Evolutionary conservation across 2,329 filamentous ascomycete genomes (phyloP).

Genomic region (Pochonia chlamydosporia): DNA sequence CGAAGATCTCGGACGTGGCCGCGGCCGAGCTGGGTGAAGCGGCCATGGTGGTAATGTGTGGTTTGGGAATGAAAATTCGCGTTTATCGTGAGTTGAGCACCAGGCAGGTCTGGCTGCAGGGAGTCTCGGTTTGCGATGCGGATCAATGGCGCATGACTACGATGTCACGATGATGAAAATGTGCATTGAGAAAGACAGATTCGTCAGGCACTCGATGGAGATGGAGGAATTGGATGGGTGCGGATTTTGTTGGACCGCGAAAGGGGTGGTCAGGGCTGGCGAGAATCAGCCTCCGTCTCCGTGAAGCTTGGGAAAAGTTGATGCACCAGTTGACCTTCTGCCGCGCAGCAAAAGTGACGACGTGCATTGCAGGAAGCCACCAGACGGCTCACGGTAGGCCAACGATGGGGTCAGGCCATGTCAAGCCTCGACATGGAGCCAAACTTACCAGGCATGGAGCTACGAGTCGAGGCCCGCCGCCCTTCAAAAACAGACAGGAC

Average conservation of each 20-base stretch:
- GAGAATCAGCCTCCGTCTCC: background rate
- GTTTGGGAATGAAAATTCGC: too few species aligned
- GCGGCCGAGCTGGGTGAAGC: slow-evolving; percentile 34
- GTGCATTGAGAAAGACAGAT: background rate
- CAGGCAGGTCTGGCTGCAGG: background rate
- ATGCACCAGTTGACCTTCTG: too few species aligned
- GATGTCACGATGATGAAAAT: background rate
- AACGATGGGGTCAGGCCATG: too few species aligned
- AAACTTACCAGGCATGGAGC: background rate
- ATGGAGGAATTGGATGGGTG: background rate
- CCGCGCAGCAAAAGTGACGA: too few species aligned
- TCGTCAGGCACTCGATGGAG: background rate
- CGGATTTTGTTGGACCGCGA: background rate
- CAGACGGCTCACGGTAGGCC: too few species aligned
- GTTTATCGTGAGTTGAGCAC: slow-evolving; percentile 2
- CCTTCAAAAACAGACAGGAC: too few species aligned
- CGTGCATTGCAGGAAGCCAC: too few species aligned
- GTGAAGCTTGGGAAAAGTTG: background rate
- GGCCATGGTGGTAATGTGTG: slow-evolving; percentile 23
- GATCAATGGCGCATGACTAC: slow-evolving; percentile 14
- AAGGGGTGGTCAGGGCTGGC: background rate
- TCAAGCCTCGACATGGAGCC: background rate
- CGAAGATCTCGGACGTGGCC: slow-evolving; percentile 40
- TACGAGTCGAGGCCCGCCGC: too few species aligned
- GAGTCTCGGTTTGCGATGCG: slow-evolving; percentile 6